Evolutionary conservation across 345 rosid species (phyloP).

Genomic region (Litchi chinensis): DNA sequence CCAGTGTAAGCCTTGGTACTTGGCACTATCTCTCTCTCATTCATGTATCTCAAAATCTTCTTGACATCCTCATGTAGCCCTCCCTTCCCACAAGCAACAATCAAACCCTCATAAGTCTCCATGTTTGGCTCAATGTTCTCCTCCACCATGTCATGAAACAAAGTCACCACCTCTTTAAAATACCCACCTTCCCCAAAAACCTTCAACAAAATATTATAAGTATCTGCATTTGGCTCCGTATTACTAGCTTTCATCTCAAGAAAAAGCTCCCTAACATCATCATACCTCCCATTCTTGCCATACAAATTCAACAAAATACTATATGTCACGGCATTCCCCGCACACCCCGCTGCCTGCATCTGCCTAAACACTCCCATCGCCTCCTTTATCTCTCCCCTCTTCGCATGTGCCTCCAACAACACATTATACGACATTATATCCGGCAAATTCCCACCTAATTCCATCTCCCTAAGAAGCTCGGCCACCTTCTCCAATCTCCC

Average conservation of each 20-base stretch:
- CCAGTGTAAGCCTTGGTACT: slow-evolving; percentile 86
- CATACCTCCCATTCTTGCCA: slow-evolving; percentile 78
- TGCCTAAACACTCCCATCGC: slow-evolving; percentile 82
- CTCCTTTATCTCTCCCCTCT: slow-evolving; percentile 68
- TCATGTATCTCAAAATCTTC: slow-evolving; percentile 76
- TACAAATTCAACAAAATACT: slow-evolving; percentile 77
- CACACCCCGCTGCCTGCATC: slow-evolving; percentile 86
- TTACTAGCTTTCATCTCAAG: slow-evolving; percentile 94
- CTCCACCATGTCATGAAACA: slow-evolving; percentile 94
- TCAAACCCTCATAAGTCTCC: slow-evolving; percentile 90
- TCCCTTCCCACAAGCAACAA: slow-evolving; percentile 89
- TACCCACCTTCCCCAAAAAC: slow-evolving; percentile 97
- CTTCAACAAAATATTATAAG: slow-evolving; percentile 77
- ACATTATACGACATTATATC: slow-evolving; percentile 82
- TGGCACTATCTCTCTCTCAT: slow-evolving; percentile 69
- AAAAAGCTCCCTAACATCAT: slow-evolving; percentile 85
- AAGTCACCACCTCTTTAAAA: slow-evolving; percentile 92
- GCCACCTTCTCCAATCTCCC: slow-evolving; percentile 67
- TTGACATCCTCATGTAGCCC: slow-evolving; percentile 84
- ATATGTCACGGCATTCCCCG: slow-evolving; percentile 71
- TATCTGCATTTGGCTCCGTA: slow-evolving; percentile 81
- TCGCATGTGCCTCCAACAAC: slow-evolving; percentile 77
- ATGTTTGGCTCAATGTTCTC: slow-evolving; percentile 87
- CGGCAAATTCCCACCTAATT: slow-evolving; percentile 72
- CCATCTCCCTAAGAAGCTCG: slow-evolving; percentile 79